Percentiles rank a stretch among this genome's conserved stretches.
phyloP scores from a whole-genome alignment of 805 yeast species.

The Saturnispora quitensis region DNA sequence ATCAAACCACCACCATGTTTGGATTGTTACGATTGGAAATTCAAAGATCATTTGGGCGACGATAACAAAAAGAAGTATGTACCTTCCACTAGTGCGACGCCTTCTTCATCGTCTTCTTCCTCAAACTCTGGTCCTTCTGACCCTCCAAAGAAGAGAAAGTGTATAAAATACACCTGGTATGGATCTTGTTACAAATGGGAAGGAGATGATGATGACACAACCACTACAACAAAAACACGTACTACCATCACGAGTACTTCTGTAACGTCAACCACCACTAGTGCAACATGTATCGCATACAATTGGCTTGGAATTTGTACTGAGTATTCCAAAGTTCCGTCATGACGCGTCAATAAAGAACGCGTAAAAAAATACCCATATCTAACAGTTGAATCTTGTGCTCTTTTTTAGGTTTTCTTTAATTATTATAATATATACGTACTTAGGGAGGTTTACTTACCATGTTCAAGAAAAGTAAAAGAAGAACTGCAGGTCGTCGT shows the following conservation, averaged over 20 bases:
- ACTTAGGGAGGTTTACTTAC: not conserved
- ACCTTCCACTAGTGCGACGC: constrained; percentile 7
- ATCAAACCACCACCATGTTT: constrained; percentile 70
- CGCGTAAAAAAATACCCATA: not conserved
- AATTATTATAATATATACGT: not conserved
- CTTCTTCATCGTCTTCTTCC: constrained; percentile 6
- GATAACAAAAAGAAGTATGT: constrained; percentile 24
- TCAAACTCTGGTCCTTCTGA: constrained; percentile 15
- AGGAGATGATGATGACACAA: constrained; percentile 18
- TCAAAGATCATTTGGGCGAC: constrained; percentile 39
- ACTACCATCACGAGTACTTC: not conserved
- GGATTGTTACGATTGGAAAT: constrained; percentile 88
- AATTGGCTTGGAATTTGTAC: constrained; percentile 14
- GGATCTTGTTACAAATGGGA: constrained; percentile 38
- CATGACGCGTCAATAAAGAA: constrained; percentile 2
- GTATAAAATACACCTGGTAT: constrained; percentile 55
- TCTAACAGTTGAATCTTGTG: not conserved
- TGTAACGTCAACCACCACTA: not conserved
- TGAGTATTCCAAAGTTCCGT: constrained; percentile 1
- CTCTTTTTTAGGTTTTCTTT: not conserved
- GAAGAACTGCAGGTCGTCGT: constrained; percentile 65
- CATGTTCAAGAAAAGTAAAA: constrained; percentile 68
- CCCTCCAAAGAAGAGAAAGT: constrained; percentile 31
- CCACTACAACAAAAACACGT: constrained; percentile 1
- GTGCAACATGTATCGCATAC: constrained; percentile 11